Conservation (phyloP, 2,329 filamentous ascomycete genomes). For the Exophiala viscosa region DNA sequence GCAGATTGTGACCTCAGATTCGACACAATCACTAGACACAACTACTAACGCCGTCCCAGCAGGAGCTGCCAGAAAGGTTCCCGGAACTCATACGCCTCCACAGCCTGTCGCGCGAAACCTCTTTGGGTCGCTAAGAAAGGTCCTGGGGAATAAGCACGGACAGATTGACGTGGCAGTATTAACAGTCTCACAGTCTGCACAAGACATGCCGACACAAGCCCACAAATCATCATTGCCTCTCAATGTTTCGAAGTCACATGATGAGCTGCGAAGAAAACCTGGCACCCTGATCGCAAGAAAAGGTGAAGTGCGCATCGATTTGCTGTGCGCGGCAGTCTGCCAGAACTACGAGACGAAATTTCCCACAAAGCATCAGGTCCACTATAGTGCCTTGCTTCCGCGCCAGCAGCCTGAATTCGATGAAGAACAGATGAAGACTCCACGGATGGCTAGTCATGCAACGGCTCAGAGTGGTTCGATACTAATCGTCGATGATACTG, state of each 20-base stretch:
- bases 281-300: constrained; percentile 33
- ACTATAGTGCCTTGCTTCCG: constrained; percentile 16
- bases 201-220: constrained; percentile 25
- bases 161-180: constrained; percentile 23
- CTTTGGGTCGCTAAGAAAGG: constrained; percentile 79
- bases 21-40: constrained; percentile 41
- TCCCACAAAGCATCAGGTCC: constrained; percentile 35
- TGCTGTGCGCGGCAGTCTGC: constrained; percentile 72
- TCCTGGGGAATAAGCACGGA: constrained; percentile 61
- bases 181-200: constrained; percentile 22
- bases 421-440: constrained; percentile 14
- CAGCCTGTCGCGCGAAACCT: constrained; percentile 78
- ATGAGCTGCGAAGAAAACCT: constrained; percentile 42
- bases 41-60: constrained; percentile 17
- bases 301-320: constrained; percentile 67
- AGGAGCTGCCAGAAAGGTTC: constrained; percentile 8
- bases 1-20: constrained; percentile 55
- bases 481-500: constrained; percentile 67
- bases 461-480: constrained; percentile 86
- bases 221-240: constrained; percentile 40
- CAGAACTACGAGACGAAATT: constrained; percentile 77
- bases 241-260: constrained; percentile 44
- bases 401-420: constrained; percentile 1
- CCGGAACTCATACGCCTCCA: constrained; percentile 5
- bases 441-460: constrained; percentile 51